Percentiles rank a stretch among this genome's conserved stretches.
Evolutionary conservation across 2,329 filamentous ascomycete genomes (phyloP).

Genomic region (Fusarium guadeloupense): DNA sequence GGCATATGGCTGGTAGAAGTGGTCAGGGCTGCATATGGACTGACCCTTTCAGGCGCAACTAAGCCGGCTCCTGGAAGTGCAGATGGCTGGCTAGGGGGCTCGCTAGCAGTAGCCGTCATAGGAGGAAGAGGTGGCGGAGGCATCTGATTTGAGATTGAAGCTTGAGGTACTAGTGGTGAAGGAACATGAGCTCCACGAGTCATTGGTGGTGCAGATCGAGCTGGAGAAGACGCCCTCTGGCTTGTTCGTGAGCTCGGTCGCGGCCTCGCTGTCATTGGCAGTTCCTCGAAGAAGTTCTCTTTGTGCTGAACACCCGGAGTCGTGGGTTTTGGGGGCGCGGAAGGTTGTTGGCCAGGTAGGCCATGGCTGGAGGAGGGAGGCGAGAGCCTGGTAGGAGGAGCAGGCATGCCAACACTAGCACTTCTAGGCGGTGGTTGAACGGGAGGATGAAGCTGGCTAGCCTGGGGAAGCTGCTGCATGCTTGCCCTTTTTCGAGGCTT

Average conservation of each 20-base stretch:
- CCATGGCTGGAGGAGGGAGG: constrained; percentile 50
- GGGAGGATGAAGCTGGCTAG: constrained; percentile 52
- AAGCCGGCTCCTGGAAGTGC: constrained; percentile 48
- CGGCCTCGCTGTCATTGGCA: constrained; percentile 71
- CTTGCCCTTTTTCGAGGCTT: constrained; percentile 74
- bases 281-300: constrained; percentile 79
- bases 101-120: constrained; percentile 13
- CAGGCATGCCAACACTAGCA: constrained; percentile 63
- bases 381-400: constrained; percentile 38
- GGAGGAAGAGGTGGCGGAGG: constrained; percentile 28
- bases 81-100: constrained; percentile 19
- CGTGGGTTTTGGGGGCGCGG: constrained; percentile 47
- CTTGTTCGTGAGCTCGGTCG: constrained; percentile 67
- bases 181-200: constrained; percentile 37
- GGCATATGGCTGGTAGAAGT: constrained; percentile 47
- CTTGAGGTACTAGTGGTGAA: constrained; percentile 40
- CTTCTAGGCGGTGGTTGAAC: constrained; percentile 62
- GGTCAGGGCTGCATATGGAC: constrained; percentile 62
- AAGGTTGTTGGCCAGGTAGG: constrained; percentile 46
- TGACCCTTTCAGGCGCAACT: constrained; percentile 62
- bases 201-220: constrained; percentile 46
- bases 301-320: constrained; percentile 52
- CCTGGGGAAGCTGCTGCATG: constrained; percentile 63
- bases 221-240: constrained; percentile 55
- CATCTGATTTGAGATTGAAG: constrained; percentile 31